Percentiles rank a stretch among this genome's conserved stretches.
Conservation (phyloP, 306 rosid species). For the Neltuma alba region DNA sequence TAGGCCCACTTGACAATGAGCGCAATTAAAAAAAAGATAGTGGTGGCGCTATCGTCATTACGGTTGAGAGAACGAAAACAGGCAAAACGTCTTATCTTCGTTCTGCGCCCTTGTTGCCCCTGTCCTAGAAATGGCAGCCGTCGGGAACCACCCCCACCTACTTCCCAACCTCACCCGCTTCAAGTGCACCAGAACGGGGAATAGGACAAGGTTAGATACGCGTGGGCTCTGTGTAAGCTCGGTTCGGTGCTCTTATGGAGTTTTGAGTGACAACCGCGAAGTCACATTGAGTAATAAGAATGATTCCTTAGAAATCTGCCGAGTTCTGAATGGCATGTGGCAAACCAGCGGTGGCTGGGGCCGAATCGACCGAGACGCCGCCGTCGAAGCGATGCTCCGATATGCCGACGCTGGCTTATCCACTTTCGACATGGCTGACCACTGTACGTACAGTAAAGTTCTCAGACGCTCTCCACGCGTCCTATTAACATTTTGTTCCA, state of each 20-base stretch:
- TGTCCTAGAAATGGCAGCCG: slow-evolving; percentile 38
- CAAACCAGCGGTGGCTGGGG: slow-evolving; percentile 94
- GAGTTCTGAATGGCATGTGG: slow-evolving; percentile 90
- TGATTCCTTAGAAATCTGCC: slow-evolving; percentile 73
- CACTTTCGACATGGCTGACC: slow-evolving; percentile 98
- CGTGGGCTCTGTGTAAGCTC: slow-evolving; percentile 18
- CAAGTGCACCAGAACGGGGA: slow-evolving; percentile 14
- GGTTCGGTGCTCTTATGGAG: slow-evolving; percentile 50
- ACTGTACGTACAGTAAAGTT: slow-evolving; percentile 48
- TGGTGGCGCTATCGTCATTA: slow-evolving; percentile 34
- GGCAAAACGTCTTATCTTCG: slow-evolving; percentile 31
- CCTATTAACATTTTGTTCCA: too few species aligned
- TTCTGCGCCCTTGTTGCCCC: not conserved
- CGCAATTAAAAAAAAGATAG: too few species aligned
- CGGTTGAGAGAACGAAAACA: not conserved
- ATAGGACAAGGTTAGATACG: not conserved
- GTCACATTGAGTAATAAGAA: slow-evolving; percentile 57
- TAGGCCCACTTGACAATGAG: not conserved
- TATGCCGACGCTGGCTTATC: slow-evolving; percentile 84
- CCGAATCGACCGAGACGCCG: slow-evolving; percentile 74
- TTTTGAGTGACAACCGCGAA: slow-evolving; percentile 43
- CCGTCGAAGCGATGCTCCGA: slow-evolving; percentile 88
- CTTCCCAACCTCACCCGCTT: slow-evolving; percentile 34
- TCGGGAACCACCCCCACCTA: slow-evolving; percentile 22
- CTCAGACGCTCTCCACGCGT: not conserved